Percentiles rank a stretch among this genome's conserved stretches.
These are phyloP conservation scores for Diophrys appendiculata DNA, from an alignment of 73 alveolate genomes.

Conservation along the genomic window DNA sequence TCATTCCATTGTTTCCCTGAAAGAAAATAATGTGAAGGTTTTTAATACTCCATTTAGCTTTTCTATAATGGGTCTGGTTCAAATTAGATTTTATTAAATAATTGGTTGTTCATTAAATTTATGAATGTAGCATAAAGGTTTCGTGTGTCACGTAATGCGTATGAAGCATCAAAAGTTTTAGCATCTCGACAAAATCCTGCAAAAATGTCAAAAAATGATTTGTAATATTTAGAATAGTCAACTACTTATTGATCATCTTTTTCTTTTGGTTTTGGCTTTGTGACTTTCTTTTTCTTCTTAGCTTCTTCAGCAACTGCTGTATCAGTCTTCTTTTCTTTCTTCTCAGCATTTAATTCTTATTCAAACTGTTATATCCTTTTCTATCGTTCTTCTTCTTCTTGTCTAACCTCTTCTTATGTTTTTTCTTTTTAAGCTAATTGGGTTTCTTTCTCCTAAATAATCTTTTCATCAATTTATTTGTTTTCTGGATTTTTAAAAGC, in stretches of 20 bases:
- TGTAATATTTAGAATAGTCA: conserved; percentile 55
- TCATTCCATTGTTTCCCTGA: conserved; percentile 48
- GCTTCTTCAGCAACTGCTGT: no score
- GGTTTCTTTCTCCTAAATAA: no score
- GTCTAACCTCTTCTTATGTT: no score
- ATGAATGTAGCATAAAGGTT: conserved; percentile 57
- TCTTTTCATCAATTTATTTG: no score
- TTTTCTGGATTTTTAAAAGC: no score
- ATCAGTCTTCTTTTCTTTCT: no score
- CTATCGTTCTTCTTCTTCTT: no score
- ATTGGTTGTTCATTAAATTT: conserved; percentile 51
- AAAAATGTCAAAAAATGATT: conserved; percentile 62
- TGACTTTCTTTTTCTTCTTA: conserved; percentile 37
- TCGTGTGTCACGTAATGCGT: conserved; percentile 39
- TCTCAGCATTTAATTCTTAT: no score
- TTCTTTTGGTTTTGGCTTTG: conserved; percentile 24
- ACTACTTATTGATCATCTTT: conserved; percentile 29
- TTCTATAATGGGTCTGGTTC: conserved; percentile 53
- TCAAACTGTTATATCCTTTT: no score
- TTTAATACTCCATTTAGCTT: conserved; percentile 39
- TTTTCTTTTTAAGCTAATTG: no score
- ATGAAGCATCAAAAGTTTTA: conserved; percentile 34
- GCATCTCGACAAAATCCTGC: conserved; percentile 48
- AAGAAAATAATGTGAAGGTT: conserved; percentile 23
- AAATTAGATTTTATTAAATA: conserved; percentile 34